Conservation (phyloP, 2,329 filamentous ascomycete species). For the Acephala macrosclerotiorum region DNA sequence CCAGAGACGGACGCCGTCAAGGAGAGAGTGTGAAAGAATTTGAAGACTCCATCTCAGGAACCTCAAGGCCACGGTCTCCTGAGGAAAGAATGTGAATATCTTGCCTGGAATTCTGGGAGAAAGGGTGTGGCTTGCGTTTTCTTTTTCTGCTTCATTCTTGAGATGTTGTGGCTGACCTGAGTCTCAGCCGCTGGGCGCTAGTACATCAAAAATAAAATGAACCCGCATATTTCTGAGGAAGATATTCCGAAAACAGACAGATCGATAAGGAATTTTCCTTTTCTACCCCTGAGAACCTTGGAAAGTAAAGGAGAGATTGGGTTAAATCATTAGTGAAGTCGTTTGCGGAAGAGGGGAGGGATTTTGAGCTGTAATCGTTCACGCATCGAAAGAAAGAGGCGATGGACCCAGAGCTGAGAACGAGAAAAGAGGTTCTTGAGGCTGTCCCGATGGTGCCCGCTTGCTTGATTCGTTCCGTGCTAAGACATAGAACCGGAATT, state of each 20-base stretch:
- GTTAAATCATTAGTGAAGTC: too few species aligned
- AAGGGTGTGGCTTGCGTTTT: constrained; percentile 2
- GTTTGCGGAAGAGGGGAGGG: too few species aligned
- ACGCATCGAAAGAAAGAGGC: too few species aligned
- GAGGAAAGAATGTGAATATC: neutral
- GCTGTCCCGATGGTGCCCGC: neutral
- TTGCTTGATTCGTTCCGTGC: neutral
- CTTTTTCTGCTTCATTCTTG: constrained; percentile 1
- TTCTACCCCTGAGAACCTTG: too few species aligned
- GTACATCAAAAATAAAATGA: neutral
- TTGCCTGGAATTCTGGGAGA: neutral
- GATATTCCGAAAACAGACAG: neutral
- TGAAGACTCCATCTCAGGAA: constrained; percentile 1
- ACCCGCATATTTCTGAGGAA: too few species aligned
- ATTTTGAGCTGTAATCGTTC: too few species aligned
- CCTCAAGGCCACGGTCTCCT: neutral
- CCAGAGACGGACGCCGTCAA: neutral
- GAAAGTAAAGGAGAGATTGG: too few species aligned
- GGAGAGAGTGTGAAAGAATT: neutral
- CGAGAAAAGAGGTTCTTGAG: too few species aligned
- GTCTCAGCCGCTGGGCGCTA: neutral
- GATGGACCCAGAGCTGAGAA: too few species aligned
- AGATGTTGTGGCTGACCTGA: neutral
- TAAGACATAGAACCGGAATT: neutral
- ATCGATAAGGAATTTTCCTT: neutral